A percentile compares a stretch with the other conserved stretches of the same genome.
These are phyloP conservation scores for Crithidia acanthocephali DNA, from an alignment of 208 protist species.

Conservation along the genomic window DNA sequence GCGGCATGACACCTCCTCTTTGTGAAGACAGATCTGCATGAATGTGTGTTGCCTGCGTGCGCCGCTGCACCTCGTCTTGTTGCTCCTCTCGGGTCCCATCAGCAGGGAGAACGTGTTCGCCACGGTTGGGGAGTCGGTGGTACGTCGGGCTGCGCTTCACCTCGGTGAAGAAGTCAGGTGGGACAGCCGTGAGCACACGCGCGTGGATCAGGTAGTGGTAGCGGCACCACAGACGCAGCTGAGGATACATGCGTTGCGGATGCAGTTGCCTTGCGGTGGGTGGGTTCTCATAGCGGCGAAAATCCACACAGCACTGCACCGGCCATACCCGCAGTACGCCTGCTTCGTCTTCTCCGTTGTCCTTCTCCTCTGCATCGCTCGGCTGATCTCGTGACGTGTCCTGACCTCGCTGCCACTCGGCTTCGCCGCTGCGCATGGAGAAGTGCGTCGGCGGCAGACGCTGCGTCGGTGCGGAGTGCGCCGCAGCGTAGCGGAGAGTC, in stretches of 20 bases:
- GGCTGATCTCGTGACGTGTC: neutral
- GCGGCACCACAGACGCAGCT: constrained; percentile 19
- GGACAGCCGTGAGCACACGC: constrained; percentile 20
- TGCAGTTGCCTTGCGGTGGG: neutral
- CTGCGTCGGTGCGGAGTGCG: constrained; percentile 8
- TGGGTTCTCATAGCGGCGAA: neutral
- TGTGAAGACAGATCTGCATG: too few relatives aligned
- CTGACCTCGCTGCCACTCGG: too few relatives aligned
- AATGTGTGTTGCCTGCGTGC: too few relatives aligned
- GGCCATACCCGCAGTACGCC: constrained; percentile 21
- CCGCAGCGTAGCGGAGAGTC: neutral
- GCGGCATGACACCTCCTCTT: too few relatives aligned
- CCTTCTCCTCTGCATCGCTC: neutral
- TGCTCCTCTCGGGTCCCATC: too few relatives aligned
- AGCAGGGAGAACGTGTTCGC: neutral
- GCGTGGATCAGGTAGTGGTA: constrained; percentile 28
- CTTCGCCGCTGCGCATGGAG: too few relatives aligned
- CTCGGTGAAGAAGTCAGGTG: neutral
- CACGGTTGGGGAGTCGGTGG: neutral
- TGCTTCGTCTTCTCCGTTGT: neutral
- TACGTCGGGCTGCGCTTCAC: neutral
- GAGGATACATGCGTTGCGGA: neutral
- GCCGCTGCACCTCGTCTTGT: too few relatives aligned
- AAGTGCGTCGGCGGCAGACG: neutral
- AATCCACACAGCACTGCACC: constrained; percentile 15